A percentile compares a stretch with the other conserved stretches of the same genome.
phyloP scores from a whole-genome alignment of 179 eudicot species.

The Beta macrorhiza region DNA sequence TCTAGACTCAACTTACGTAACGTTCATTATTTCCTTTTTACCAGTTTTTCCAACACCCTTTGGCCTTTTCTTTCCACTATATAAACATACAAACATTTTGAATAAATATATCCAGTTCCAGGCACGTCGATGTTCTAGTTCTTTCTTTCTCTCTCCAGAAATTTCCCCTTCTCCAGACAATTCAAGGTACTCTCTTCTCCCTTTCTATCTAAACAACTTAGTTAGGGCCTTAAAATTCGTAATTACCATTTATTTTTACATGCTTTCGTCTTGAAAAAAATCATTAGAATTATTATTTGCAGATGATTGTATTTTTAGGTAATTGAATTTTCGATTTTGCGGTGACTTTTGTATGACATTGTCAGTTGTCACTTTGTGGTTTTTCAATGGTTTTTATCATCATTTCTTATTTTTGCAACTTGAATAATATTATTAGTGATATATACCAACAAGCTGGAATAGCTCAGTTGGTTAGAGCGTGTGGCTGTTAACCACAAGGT shows the following conservation, averaged over 20 bases:
- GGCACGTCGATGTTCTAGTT: not conserved
- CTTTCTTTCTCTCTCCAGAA: constrained; percentile 21
- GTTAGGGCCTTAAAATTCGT: not conserved
- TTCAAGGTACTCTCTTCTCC: constrained; percentile 15
- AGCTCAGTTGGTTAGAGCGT: constrained; percentile 97
- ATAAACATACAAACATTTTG: not conserved
- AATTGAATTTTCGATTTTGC: not conserved
- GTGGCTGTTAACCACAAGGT: constrained; percentile 98
- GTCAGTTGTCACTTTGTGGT: not conserved
- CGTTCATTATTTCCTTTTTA: too few relatives aligned
- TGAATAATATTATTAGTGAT: not conserved
- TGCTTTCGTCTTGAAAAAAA: too few relatives aligned
- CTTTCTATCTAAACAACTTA: not conserved
- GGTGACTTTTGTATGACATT: not conserved
- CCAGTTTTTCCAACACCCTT: too few relatives aligned
- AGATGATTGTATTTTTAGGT: not conserved
- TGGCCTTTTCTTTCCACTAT: too few relatives aligned
- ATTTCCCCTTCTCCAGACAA: not conserved
- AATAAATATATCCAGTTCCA: not conserved
- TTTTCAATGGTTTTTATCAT: not conserved
- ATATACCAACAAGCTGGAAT: constrained; percentile 53
- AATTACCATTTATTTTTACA: not conserved
- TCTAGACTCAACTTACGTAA: too few relatives aligned
- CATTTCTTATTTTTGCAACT: not conserved
- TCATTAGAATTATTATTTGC: not conserved